Evolutionary conservation across 371 early-diverging fungal species (phyloP), one percentile per base, ranked within the genome.

Genomic region (Mucor piriformis): DNA sequence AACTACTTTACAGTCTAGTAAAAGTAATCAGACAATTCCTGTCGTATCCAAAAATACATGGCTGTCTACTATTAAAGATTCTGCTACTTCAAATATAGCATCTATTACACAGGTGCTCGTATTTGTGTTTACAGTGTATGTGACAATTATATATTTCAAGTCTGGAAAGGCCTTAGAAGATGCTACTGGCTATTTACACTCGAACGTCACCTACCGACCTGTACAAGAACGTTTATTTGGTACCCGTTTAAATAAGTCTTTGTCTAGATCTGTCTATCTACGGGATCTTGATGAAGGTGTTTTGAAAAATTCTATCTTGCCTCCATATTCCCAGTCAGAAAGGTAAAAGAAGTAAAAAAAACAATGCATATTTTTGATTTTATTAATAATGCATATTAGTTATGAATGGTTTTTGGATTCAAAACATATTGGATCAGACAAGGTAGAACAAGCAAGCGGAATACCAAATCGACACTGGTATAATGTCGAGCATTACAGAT

Each of bases 201-300:
- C 3, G 8, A 48, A 57, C 12, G 37, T 18, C 13, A 49, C 50
- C 13, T 27, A 5, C 1, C 8, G 10, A 15, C 15, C 24, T 43
- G 25, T 15, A 0, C 35, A 34, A 16, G 34, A 27, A 8, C 27
- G 25, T 3, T 7, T 18, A 4, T 37, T 42, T 2, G 20, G 8
- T n/a, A 18, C 42, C 7, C n/a, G 42, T 20, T 6, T 40, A 24
- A 18, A 38, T n/a, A 35, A 50, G 18, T 58, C 57, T 3, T 49
- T 11, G 23, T 59, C 58, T 12, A 37, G 50, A 27, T 64, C 82
- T 6, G 82, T 82, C n/a, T 80, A 72, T 57, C 55, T 82, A 20
- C 64, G 64, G 25, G 82, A 82, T 40, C 50, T 82, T 47, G 73
- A 80, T 61, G 71, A 74, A 29, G 79, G 72, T 18, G 25, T 72